Percentiles rank a stretch among this genome's conserved stretches.
phyloP scores from a whole-genome alignment of 352 stramenopile genomes.

The Plasmopara muralis region DNA sequence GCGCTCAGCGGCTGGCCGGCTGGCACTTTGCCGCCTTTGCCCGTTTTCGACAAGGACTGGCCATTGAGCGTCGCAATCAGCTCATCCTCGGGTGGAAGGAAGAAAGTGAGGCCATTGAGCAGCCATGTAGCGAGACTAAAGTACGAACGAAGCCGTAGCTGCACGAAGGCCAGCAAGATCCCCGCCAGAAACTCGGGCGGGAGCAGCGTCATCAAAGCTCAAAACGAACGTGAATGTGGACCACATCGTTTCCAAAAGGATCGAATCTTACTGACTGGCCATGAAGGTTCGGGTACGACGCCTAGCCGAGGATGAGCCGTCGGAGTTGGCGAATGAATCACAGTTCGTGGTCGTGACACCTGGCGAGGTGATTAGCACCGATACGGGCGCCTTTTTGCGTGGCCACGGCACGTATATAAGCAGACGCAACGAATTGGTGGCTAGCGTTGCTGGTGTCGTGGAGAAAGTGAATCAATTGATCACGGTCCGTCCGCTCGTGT shows the following conservation, averaged over 20 bases:
- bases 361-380: conserved; percentile 70
- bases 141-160: conserved; percentile 58
- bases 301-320: conserved; percentile 14
- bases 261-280: conserved; percentile 1
- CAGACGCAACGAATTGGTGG: conserved; percentile 75
- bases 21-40: conserved; percentile 13
- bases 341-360: conserved; percentile 66
- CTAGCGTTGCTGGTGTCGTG: conserved; percentile 91
- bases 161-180: conserved; percentile 61
- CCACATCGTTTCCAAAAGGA: background rate
- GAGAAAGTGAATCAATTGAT: conserved; percentile 97
- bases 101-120: conserved; percentile 64
- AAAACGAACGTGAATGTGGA: background rate
- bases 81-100: conserved; percentile 65
- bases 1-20: conserved; percentile 33
- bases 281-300: conserved; percentile 40
- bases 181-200: conserved; percentile 63
- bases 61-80: conserved; percentile 68
- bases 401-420: conserved; percentile 95
- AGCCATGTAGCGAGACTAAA: conserved; percentile 51
- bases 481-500: conserved; percentile 87
- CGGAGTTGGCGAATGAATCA: conserved; percentile 28
- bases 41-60: conserved; percentile 13
- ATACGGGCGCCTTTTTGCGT: conserved; percentile 78
- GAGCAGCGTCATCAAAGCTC: conserved; percentile 55